Percentiles rank a stretch among this genome's conserved stretches.
Conservation (phyloP, 176 grass and related monocot species). For the Triticum turgidum region DNA sequence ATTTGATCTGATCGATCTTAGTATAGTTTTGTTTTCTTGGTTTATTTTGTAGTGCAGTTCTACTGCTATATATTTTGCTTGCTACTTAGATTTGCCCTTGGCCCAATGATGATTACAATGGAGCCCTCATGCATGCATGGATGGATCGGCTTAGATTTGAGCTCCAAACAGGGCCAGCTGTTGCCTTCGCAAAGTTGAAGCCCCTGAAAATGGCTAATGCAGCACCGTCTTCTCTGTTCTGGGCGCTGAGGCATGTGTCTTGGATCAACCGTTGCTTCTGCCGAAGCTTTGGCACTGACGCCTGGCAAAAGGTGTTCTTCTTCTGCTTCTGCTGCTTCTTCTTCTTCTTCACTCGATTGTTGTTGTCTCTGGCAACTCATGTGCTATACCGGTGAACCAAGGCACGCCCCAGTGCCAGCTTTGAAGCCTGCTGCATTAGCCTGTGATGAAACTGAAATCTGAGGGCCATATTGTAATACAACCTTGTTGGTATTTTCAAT, state of each 20-base stretch:
- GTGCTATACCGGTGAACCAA: not conserved
- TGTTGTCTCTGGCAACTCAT: not conserved
- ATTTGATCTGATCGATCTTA: too few species aligned
- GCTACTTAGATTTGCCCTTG: not conserved
- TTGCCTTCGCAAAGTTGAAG: not conserved
- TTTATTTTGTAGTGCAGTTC: not conserved
- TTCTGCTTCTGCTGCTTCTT: not conserved
- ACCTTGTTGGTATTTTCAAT: not conserved
- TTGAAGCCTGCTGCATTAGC: conserved; percentile 10
- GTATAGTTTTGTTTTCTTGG: too few species aligned
- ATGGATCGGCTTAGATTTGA: not conserved
- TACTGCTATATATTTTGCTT: not conserved
- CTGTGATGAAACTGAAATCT: conserved; percentile 13
- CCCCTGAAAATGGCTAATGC: not conserved
- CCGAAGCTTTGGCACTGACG: not conserved
- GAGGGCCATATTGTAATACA: not conserved
- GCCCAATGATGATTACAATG: not conserved
- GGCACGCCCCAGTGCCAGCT: conserved; percentile 27
- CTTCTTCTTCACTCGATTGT: not conserved
- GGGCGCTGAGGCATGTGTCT: not conserved
- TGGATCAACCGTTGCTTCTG: not conserved
- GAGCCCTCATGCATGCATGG: not conserved
- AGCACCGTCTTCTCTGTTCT: not conserved
- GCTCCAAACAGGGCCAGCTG: not conserved
- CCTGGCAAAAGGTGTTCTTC: not conserved